phyloP scores from a whole-genome alignment of 176 grass and related monocot genomes.

The Zea mays region DNA sequence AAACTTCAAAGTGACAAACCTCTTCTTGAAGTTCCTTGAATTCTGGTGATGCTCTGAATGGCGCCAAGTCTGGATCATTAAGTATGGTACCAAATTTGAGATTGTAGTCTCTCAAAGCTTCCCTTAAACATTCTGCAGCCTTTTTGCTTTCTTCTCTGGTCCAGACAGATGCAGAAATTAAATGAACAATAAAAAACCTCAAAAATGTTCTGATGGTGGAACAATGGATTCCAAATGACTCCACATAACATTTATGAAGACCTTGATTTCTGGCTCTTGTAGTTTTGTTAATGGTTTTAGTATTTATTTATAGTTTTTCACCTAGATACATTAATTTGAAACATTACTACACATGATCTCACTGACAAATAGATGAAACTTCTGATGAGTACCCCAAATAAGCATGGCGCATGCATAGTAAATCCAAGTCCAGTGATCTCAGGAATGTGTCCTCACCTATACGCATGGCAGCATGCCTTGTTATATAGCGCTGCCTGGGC shows the following conservation, averaged over 20 bases:
- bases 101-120: conserved; percentile 82
- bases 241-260: conserved; percentile 1
- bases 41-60: conserved; percentile 85
- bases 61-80: conserved; percentile 85
- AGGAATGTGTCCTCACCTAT: conserved; percentile 57
- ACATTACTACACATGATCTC: background rate
- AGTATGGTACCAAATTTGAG: conserved; percentile 95
- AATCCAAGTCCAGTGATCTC: background rate
- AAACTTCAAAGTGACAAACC: conserved; percentile 49
- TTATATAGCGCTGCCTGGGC: conserved; percentile 93
- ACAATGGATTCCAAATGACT: conserved; percentile 16
- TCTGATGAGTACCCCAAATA: conserved; percentile 13
- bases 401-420: background rate
- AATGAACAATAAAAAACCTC: conserved; percentile 10
- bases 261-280: conserved; percentile 13
- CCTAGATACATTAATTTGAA: conserved; percentile 13
- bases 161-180: conserved; percentile 42
- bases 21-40: conserved; percentile 96
- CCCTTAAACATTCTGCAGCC: conserved; percentile 75
- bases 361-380: background rate
- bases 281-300: background rate
- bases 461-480: conserved; percentile 97
- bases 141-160: conserved; percentile 86
- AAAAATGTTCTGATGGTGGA: background rate
- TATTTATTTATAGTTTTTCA: conserved; percentile 2